Conservation (phyloP, 148 eudicot species). For the Diospyros kaki region DNA sequence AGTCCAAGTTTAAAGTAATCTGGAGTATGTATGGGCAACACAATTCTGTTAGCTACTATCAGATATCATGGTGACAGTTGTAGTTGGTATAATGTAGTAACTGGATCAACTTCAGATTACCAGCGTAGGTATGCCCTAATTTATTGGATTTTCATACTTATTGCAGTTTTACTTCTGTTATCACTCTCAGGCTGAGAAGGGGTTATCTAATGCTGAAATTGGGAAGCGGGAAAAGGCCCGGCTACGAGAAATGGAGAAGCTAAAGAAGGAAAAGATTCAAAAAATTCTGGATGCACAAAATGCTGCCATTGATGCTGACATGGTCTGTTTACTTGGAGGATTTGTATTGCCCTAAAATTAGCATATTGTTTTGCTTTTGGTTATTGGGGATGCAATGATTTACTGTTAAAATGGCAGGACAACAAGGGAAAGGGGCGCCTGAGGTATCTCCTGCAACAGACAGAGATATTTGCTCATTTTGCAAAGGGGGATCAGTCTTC, state of each 20-base stretch:
- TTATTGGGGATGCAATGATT: background rate
- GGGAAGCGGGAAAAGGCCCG: conserved; percentile 78
- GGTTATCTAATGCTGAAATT: conserved; percentile 36
- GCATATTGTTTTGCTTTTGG: background rate
- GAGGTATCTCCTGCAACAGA: conserved; percentile 89
- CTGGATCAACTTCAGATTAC: too few species aligned
- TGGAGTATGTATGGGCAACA: too few species aligned
- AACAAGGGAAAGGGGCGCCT: conserved; percentile 91
- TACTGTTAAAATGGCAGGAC: conserved; percentile 40
- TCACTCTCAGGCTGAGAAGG: conserved; percentile 44
- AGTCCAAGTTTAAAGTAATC: too few species aligned
- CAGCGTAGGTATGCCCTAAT: too few species aligned
- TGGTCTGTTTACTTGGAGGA: conserved; percentile 44
- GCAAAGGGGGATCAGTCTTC: conserved; percentile 81
- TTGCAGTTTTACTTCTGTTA: background rate
- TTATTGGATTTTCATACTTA: background rate
- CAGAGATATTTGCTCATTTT: conserved; percentile 96
- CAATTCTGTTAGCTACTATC: too few species aligned
- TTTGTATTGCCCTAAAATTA: background rate
- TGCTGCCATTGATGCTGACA: conserved; percentile 91
- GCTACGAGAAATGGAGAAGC: conserved; percentile 75
- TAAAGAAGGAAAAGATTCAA: conserved; percentile 84
- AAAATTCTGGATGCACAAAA: conserved; percentile 77
- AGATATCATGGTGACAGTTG: too few species aligned
- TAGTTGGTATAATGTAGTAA: too few species aligned